These are phyloP conservation scores for Botryotinia narcissicola DNA, from an alignment of 2,329 filamentous ascomycete species.

Conservation along the genomic window DNA sequence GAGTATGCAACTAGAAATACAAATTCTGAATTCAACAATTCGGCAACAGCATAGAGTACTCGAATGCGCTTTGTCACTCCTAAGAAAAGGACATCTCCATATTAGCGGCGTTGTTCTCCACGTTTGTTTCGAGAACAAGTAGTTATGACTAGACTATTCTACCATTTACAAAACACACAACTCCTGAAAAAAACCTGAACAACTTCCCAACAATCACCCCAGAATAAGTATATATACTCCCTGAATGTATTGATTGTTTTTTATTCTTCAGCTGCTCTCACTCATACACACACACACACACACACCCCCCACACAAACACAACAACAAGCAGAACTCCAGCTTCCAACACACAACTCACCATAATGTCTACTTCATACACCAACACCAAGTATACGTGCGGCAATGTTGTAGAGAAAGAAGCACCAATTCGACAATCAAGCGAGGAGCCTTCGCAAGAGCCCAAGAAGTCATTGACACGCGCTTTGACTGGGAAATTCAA, in stretches of 20 bases:
- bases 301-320: neutral
- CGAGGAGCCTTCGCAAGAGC: neutral
- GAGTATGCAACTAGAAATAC: neutral
- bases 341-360: neutral
- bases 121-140: neutral
- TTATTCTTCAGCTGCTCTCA: neutral
- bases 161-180: neutral
- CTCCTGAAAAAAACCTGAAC: neutral
- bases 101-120: neutral
- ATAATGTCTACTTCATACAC: neutral
- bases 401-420: neutral
- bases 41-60: neutral
- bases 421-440: neutral
- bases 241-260: neutral
- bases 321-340: neutral
- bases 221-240: neutral
- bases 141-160: neutral
- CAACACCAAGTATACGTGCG: neutral
- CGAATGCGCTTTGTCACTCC: neutral
- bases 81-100: too few species aligned
- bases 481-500: neutral
- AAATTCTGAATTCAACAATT: neutral
- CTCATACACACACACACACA: neutral
- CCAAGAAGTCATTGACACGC: neutral
- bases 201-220: neutral